Evolutionary conservation across 345 rosid genomes (phyloP).

Genomic region (Moricandia moricandioides): DNA sequence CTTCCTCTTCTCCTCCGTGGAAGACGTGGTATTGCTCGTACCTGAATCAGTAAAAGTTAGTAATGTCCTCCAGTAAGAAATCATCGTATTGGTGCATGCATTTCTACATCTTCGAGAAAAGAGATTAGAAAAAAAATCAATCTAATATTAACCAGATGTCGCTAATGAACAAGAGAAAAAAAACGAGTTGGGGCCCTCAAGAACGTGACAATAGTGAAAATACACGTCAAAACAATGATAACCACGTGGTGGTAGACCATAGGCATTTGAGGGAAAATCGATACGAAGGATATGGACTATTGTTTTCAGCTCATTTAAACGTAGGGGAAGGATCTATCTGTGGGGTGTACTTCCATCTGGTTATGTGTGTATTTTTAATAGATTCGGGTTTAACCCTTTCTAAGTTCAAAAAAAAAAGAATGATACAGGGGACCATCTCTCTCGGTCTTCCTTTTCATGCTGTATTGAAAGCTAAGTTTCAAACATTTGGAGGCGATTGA

Average conservation of each 20-base stretch:
- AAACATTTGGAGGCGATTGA: background rate
- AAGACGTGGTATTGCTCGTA: constrained; percentile 84
- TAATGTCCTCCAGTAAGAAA: background rate
- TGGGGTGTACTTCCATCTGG: too few relatives aligned
- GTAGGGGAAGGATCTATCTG: too few relatives aligned
- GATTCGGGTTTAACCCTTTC: too few relatives aligned
- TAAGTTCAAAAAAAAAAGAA: too few relatives aligned
- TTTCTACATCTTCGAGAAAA: background rate
- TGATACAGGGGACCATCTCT: background rate
- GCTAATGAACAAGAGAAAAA: background rate
- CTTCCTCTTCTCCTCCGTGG: constrained; percentile 88
- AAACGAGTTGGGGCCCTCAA: constrained; percentile 13
- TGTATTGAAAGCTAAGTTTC: constrained; percentile 29
- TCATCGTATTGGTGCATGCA: background rate
- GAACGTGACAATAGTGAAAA: constrained; percentile 20
- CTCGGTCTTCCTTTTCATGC: background rate
- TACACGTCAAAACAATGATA: constrained; percentile 27
- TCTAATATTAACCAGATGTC: too few relatives aligned
- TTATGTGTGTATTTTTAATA: too few relatives aligned
- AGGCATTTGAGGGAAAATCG: too few relatives aligned
- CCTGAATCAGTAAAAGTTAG: constrained; percentile 40
- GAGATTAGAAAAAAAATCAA: background rate
- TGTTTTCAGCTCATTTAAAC: too few relatives aligned
- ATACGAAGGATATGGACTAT: too few relatives aligned
- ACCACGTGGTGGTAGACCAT: too few relatives aligned